Conservation (phyloP, 2,329 filamentous ascomycete genomes). For the Ilyonectria mors-panacis region DNA sequence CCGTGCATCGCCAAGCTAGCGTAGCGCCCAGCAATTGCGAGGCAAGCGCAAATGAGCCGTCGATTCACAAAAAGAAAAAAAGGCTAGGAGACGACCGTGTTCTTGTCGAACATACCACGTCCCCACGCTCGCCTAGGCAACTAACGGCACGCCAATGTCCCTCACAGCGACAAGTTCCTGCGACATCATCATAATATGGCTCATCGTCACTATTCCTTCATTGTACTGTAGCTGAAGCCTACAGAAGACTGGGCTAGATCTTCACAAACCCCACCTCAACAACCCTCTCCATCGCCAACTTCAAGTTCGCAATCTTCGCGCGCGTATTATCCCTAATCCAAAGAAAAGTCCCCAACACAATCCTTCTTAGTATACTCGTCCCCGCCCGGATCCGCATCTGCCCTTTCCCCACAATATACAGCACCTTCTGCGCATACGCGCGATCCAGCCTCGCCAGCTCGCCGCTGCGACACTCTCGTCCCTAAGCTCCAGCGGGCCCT, state of each 20-base stretch:
- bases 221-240: too few relatives aligned
- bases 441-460: slow-evolving; percentile 41
- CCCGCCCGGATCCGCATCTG: slow-evolving; percentile 63
- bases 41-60: too few relatives aligned
- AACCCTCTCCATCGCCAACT: slow-evolving; percentile 72
- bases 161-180: too few relatives aligned
- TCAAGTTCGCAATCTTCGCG: slow-evolving; percentile 73
- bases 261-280: slow-evolving; percentile 7
- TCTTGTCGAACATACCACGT: too few relatives aligned
- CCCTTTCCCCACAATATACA: slow-evolving; percentile 73
- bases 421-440: slow-evolving; percentile 61
- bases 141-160: too few relatives aligned
- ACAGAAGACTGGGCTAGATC: slow-evolving; percentile 10
- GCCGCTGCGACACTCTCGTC: slow-evolving; percentile 56
- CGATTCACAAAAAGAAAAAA: too few relatives aligned
- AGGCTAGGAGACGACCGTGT: too few relatives aligned
- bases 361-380: slow-evolving; percentile 51
- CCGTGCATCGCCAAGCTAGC: too few relatives aligned
- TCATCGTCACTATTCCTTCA: too few relatives aligned
- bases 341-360: slow-evolving; percentile 68
- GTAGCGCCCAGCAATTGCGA: too few relatives aligned
- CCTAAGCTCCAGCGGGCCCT: slow-evolving; percentile 55
- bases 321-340: slow-evolving; percentile 75
- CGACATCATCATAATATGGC: too few relatives aligned
- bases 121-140: too few relatives aligned